These are phyloP conservation scores for Acacia melanoxylon DNA, from an alignment of 306 rosid genomes.

Conservation along the genomic window DNA sequence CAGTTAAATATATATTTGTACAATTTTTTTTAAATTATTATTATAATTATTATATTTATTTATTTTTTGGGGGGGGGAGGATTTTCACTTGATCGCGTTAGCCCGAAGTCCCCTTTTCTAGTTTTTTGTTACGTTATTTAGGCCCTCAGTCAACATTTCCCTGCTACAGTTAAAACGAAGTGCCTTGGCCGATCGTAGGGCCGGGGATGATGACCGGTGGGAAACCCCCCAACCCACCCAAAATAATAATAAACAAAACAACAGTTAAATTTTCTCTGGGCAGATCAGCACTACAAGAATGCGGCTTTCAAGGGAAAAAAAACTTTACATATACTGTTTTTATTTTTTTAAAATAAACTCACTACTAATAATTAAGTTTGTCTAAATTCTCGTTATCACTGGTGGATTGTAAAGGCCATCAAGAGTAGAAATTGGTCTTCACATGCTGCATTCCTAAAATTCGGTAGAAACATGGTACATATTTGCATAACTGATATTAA, in stretches of 20 bases:
- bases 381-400: background rate
- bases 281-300: background rate
- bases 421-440: background rate
- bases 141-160: too few relatives aligned
- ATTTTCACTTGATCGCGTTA: background rate
- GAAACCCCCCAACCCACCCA: background rate
- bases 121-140: background rate
- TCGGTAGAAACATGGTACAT: background rate
- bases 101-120: background rate
- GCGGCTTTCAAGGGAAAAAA: background rate
- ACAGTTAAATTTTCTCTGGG: background rate
- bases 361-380: background rate
- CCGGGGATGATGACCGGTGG: background rate
- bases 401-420: background rate
- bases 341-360: too few relatives aligned
- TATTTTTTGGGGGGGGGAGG: too few relatives aligned
- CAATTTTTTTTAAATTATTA: too few relatives aligned
- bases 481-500: conserved; percentile 7
- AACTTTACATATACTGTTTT: background rate
- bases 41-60: too few relatives aligned
- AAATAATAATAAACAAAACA: background rate
- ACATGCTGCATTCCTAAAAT: background rate
- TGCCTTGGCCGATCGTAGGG: background rate
- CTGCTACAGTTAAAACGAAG: too few relatives aligned
- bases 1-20: background rate